Base-by-base conservation (phyloP, 1,284 basidiomycete species). In the Papiliotrema flavescens region DNA sequence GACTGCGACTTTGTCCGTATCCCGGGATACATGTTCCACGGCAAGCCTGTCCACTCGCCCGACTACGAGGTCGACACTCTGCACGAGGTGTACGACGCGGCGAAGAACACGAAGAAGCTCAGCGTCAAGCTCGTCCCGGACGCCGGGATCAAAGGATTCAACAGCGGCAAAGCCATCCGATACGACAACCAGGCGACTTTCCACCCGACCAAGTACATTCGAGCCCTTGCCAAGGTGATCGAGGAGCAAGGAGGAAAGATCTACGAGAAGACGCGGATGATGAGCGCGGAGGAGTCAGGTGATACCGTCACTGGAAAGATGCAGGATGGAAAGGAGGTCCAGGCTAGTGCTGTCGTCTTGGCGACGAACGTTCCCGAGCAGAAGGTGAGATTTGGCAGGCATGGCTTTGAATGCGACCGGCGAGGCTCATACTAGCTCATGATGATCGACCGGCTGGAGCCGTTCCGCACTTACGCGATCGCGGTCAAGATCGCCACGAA, bases 1-100 rank as follows among this genome's bases (percentile, higher is more conserved):
- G 56, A 60, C 28, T 63, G 61, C 46, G 61, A 60, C 37, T 63
- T 63, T 39, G 52, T 44, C 17, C 51, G 61, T 6, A 3, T 59
- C 14, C 51, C 55, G 2, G 61, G 61, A 22, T 63, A 63, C 61
- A 63, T 63, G 61, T 63, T 63, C 51, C 56, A 60, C 7, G 59
- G 61, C 7, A 47, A 59, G 2, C 48, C 61, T 6, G 46, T 53
- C 9, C 15, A n/a, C n/a, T 24, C 35, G 26, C 39, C 51, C 5
- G 50, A 60, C 9, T 63, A 48, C 42, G 50, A 54, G 47, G n/a
- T 54, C 5, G 51, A 59, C 20, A 63, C 56, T 13, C 40, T 63
- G 2, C 45, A 55, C 44, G 47, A 53, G 34, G 22, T 63, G 13
- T 63, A 57, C 28, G 44, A 60, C n/a, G 56, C 61, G 6, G 58